Percentiles rank a stretch among this genome's conserved stretches.
Evolutionary conservation across 1,284 basidiomycete species (phyloP).

Genomic region (Dichomitus squalens): DNA sequence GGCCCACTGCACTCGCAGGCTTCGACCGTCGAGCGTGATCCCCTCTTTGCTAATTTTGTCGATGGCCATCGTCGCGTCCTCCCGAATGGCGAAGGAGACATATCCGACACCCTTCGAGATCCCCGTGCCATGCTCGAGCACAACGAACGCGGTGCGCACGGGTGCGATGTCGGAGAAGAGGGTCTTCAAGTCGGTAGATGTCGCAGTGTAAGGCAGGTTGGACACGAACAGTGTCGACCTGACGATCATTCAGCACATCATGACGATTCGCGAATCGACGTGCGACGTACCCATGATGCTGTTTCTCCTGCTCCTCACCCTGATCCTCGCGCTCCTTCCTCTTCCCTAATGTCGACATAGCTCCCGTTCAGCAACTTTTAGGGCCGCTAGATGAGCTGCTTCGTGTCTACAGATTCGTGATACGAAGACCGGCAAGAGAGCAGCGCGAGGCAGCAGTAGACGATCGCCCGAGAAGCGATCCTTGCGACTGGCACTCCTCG

Average conservation of each 20-base stretch:
- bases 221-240: constrained; percentile 81
- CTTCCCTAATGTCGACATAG: constrained; percentile 47
- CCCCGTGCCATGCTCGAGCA: constrained; percentile 78
- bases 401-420: neutral
- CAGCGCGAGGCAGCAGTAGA: neutral
- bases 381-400: neutral
- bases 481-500: neutral
- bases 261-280: neutral
- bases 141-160: constrained; percentile 92
- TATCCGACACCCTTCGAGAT: constrained; percentile 98
- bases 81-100: constrained; percentile 87
- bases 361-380: neutral
- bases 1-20: constrained; percentile 80
- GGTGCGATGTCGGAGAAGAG: constrained; percentile 96
- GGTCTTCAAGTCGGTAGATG: constrained; percentile 88
- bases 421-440: neutral
- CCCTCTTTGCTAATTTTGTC: constrained; percentile 60
- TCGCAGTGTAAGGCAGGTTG: constrained; percentile 87
- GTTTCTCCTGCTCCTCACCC: constrained; percentile 27
- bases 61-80: constrained; percentile 85
- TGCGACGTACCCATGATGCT: constrained; percentile 40
- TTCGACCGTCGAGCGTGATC: constrained; percentile 63
- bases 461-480: neutral
- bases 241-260: neutral
- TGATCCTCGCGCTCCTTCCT: constrained; percentile 50